Evolutionary conservation across 2,329 filamentous ascomycete species (phyloP).

Genomic region (Aspergillus fijiensis): DNA sequence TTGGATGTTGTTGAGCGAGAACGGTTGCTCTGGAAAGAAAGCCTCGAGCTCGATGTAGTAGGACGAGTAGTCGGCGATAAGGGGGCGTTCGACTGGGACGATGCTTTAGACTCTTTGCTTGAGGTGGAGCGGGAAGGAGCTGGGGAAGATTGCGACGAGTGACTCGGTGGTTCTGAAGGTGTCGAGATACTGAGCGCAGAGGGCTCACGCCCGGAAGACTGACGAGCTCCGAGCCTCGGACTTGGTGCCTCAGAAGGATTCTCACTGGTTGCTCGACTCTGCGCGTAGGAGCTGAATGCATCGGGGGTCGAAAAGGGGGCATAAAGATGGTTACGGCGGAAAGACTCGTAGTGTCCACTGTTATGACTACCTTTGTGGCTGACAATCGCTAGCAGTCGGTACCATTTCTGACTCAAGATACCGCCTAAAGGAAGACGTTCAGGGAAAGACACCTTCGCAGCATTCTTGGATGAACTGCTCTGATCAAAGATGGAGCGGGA

Average conservation of each 20-base stretch:
- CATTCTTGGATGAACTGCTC: slow-evolving; percentile 82
- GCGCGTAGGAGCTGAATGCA: slow-evolving; percentile 71
- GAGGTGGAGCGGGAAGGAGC: slow-evolving; percentile 18
- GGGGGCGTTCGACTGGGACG: slow-evolving; percentile 19
- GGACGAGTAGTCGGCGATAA: slow-evolving; percentile 23
- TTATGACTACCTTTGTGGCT: slow-evolving; percentile 95
- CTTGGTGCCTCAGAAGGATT: slow-evolving; percentile 42
- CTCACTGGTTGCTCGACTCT: slow-evolving; percentile 60
- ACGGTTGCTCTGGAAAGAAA: slow-evolving; percentile 34
- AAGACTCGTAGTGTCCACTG: slow-evolving; percentile 96
- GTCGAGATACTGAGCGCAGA: slow-evolving; percentile 33
- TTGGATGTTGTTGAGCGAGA: slow-evolving; percentile 30
- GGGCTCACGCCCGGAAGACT: slow-evolving; percentile 29
- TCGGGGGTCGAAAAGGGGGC: slow-evolving; percentile 80
- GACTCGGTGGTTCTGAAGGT: slow-evolving; percentile 35
- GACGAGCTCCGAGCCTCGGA: slow-evolving; percentile 43
- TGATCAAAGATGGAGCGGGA: slow-evolving; percentile 89
- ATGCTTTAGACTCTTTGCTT: slow-evolving; percentile 11
- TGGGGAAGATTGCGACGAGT: slow-evolving; percentile 30
- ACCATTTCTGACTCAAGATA: slow-evolving; percentile 72
- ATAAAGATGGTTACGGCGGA: slow-evolving; percentile 78
- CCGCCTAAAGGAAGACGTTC: slow-evolving; percentile 82
- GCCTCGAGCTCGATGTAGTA: slow-evolving; percentile 33
- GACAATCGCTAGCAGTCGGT: slow-evolving; percentile 81
- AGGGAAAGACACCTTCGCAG: slow-evolving; percentile 89